Conservation (phyloP, 1,284 basidiomycete genomes). For the Rhodotorula sp. region DNA sequence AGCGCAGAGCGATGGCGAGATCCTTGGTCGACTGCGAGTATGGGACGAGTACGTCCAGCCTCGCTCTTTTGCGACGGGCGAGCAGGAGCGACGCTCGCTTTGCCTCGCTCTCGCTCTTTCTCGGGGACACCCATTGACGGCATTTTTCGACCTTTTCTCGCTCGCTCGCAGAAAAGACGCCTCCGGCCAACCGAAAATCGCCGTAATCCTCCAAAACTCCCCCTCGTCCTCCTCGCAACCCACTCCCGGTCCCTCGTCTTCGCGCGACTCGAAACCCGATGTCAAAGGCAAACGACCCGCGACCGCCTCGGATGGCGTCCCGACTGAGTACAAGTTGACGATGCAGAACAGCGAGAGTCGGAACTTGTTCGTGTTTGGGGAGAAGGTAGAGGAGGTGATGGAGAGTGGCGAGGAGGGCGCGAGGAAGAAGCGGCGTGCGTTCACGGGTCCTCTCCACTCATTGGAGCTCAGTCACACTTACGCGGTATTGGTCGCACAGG, state of each 20-base stretch:
- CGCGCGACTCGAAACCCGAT: constrained; percentile 3
- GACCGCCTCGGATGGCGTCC: constrained; percentile 25
- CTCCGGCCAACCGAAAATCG: constrained; percentile 38
- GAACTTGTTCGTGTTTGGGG: constrained; percentile 46
- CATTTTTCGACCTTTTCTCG: background rate
- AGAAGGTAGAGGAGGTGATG: constrained; percentile 43
- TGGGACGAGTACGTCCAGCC: constrained; percentile 49
- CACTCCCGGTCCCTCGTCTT: background rate
- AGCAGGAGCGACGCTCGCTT: no score
- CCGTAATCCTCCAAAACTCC: constrained; percentile 36
- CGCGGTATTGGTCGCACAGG: constrained; percentile 8
- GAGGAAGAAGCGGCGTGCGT: constrained; percentile 41
- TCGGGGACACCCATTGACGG: no score
- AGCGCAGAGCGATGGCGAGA: constrained; percentile 51
- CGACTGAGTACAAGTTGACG: constrained; percentile 43
- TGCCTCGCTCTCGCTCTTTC: no score
- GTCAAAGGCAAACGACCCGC: constrained; percentile 25
- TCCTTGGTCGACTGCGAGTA: constrained; percentile 54
- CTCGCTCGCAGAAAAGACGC: constrained; percentile 28
- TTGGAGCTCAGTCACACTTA: background rate
- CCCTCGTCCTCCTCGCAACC: background rate
- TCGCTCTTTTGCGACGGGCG: background rate
- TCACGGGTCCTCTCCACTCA: background rate
- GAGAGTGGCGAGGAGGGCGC: constrained; percentile 33
- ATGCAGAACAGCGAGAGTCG: constrained; percentile 43